phyloP scores from a whole-genome alignment of 2,329 filamentous ascomycete genomes.

The Talaromyces sp. region DNA sequence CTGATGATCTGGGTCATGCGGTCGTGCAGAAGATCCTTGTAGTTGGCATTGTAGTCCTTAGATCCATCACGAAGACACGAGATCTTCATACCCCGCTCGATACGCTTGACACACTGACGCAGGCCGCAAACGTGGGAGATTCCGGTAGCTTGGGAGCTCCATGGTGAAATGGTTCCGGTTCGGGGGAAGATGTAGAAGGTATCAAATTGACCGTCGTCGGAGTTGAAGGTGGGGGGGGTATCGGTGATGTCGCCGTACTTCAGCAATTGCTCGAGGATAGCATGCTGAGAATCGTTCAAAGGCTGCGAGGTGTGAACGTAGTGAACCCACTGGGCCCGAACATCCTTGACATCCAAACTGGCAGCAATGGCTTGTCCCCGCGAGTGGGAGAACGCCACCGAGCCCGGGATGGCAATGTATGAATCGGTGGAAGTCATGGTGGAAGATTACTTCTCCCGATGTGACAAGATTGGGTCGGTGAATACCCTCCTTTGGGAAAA shows the following conservation, averaged over 20 bases:
- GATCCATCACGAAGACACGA: conserved; percentile 63
- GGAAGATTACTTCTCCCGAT: conserved; percentile 18
- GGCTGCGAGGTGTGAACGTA: conserved; percentile 64
- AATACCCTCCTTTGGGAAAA: conserved; percentile 20
- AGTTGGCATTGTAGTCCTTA: conserved; percentile 60
- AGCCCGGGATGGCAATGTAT: conserved; percentile 43
- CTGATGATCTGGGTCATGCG: conserved; percentile 91
- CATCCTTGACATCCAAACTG: conserved; percentile 46
- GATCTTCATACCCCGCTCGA: conserved; percentile 84
- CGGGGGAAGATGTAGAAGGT: conserved; percentile 77
- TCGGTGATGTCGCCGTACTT: conserved; percentile 62
- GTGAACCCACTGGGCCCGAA: conserved; percentile 58
- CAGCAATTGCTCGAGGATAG: conserved; percentile 61
- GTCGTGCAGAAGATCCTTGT: conserved; percentile 73
- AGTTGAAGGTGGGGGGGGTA: conserved; percentile 44
- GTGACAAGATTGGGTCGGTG: conserved; percentile 2
- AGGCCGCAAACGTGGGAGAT: conserved; percentile 92
- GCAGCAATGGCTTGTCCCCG: conserved; percentile 47
- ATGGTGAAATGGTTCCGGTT: conserved; percentile 83
- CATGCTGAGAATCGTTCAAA: conserved; percentile 51
- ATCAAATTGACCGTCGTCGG: conserved; percentile 55
- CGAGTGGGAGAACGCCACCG: conserved; percentile 50
- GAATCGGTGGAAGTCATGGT: conserved; percentile 39
- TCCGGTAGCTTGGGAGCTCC: conserved; percentile 94
- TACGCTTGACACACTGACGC: conserved; percentile 69